phyloP scores from a whole-genome alignment of 176 grass and related monocot genomes.

The Eragrostis nindensis region DNA sequence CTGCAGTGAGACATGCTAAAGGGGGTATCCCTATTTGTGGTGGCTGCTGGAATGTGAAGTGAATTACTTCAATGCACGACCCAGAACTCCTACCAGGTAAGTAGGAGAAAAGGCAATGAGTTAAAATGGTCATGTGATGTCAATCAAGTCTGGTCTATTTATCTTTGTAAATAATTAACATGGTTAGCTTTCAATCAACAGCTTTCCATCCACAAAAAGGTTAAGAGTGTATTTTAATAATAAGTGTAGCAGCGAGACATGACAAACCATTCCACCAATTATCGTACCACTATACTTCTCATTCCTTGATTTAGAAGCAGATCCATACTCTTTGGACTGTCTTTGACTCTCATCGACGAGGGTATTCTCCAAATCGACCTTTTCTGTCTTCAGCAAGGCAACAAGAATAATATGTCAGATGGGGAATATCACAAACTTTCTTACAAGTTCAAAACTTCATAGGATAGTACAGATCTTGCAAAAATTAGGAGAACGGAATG shows the following conservation, averaged over 20 bases:
- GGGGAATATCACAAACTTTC: neutral
- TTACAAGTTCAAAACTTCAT: neutral
- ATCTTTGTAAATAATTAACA: conserved; percentile 9
- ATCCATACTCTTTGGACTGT: conserved; percentile 84
- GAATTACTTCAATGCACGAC: neutral
- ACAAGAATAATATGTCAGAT: conserved; percentile 43
- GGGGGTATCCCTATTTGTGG: neutral
- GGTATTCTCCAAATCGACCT: conserved; percentile 99
- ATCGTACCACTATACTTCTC: conserved; percentile 97
- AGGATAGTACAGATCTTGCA: conserved; percentile 1
- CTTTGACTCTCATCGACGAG: conserved; percentile 97
- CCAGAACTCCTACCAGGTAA: neutral
- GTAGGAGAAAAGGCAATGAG: neutral
- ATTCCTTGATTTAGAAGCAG: conserved; percentile 80
- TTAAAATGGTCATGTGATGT: neutral
- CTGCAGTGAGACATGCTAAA: neutral
- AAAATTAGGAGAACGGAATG: conserved; percentile 7
- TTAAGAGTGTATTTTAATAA: conserved; percentile 16
- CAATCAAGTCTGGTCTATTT: neutral
- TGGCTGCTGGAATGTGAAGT: neutral
- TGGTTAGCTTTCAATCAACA: neutral
- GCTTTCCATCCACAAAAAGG: neutral
- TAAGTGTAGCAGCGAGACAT: conserved; percentile 14
- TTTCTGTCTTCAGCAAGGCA: conserved; percentile 94
- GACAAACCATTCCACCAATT: conserved; percentile 50